Evolutionary conservation across 129 eudicot genomes (phyloP).

Genomic region (Scalesia atractyloides): DNA sequence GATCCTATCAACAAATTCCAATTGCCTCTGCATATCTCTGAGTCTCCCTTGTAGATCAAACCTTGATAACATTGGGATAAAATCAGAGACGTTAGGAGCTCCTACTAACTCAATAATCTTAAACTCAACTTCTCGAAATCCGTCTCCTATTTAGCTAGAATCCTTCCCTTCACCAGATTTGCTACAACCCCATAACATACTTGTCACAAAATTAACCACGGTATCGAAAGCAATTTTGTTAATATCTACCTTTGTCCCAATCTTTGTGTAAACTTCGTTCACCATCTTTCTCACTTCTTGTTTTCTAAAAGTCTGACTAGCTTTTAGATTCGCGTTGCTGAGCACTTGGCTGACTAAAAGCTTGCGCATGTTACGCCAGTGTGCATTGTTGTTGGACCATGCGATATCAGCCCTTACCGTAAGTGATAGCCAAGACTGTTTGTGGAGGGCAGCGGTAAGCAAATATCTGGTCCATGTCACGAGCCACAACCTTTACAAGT

Average conservation of each 20-base stretch:
- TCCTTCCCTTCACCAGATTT: conserved; percentile 21
- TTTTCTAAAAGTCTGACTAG: not conserved
- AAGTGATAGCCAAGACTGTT: not conserved
- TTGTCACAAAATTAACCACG: conserved; percentile 15
- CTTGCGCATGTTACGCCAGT: conserved; percentile 42
- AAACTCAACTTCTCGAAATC: conserved; percentile 27
- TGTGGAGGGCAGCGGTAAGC: conserved; percentile 16
- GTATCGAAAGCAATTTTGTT: conserved; percentile 19
- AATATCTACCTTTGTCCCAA: conserved; percentile 1
- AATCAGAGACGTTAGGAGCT: conserved; percentile 34
- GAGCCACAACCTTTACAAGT: conserved; percentile 22
- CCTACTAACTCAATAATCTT: conserved; percentile 16
- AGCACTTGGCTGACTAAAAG: conserved; percentile 27
- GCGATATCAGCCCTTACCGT: not conserved
- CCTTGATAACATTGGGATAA: conserved; percentile 28
- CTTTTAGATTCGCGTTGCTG: conserved; percentile 24
- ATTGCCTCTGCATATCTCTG: conserved; percentile 13
- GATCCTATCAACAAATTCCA: not conserved
- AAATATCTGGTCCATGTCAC: conserved; percentile 15
- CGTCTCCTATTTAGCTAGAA: not conserved
- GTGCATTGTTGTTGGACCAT: not conserved
- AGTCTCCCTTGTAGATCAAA: conserved; percentile 28
- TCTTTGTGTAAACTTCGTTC: conserved; percentile 1
- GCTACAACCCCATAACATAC: conserved; percentile 27
- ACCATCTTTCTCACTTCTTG: conserved; percentile 31